phyloP scores from a whole-genome alignment of 1,284 basidiomycete genomes.

The Tilletia walkeri region DNA sequence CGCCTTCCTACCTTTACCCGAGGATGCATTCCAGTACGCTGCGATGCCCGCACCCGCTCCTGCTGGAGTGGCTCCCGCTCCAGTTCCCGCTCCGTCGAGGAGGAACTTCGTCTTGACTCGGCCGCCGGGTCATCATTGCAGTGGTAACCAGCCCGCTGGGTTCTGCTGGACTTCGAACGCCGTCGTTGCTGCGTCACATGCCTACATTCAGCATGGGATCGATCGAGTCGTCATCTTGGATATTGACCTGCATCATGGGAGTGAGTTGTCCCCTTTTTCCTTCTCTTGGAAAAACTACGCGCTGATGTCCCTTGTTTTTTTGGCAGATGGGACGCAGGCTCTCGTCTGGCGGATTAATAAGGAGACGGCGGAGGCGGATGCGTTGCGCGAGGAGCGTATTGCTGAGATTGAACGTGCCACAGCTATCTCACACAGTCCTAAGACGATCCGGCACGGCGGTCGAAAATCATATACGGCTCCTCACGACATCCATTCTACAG shows the following conservation, averaged over 20 bases:
- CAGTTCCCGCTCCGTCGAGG: slow-evolving; percentile 26
- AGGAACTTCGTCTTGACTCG: slow-evolving; percentile 52
- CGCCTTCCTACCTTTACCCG: neutral
- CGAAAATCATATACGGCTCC: neutral
- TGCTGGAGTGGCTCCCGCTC: too few species aligned
- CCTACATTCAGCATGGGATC: slow-evolving; percentile 77
- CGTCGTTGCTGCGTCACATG: slow-evolving; percentile 82
- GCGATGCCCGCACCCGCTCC: too few species aligned
- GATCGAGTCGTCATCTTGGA: slow-evolving; percentile 83
- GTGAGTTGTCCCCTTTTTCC: too few species aligned
- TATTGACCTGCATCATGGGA: slow-evolving; percentile 81
- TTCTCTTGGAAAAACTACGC: too few species aligned
- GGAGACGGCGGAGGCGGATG: slow-evolving; percentile 62
- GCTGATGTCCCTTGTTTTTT: too few species aligned
- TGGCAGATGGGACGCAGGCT: slow-evolving; percentile 85
- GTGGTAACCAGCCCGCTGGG: slow-evolving; percentile 66
- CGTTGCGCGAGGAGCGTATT: slow-evolving; percentile 34
- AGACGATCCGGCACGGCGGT: neutral
- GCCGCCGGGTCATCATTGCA: slow-evolving; percentile 56
- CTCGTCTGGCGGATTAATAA: slow-evolving; percentile 89
- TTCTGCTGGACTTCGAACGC: slow-evolving; percentile 91
- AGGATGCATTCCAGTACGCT: neutral
- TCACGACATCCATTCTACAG: neutral
- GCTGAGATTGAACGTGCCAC: slow-evolving; percentile 8
- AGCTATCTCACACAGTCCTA: neutral